Percentiles rank a stretch among this genome's conserved stretches.
Evolutionary conservation across 371 early-diverging fungal species (phyloP).

Genomic region (Zopfochytrium polystomum): DNA sequence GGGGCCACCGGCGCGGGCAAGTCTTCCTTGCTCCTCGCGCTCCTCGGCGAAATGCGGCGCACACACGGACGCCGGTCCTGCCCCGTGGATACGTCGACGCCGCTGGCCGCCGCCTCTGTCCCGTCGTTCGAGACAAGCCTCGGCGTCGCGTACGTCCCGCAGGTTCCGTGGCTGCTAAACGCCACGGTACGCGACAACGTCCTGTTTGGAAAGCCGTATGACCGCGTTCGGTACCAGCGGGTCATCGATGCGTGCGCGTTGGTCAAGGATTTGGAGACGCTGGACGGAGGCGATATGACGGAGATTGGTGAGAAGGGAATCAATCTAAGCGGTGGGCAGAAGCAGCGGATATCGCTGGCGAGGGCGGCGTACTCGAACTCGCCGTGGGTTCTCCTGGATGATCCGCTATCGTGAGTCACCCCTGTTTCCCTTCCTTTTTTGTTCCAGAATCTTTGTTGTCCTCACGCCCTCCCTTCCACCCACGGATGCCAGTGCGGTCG

Average conservation of each 20-base stretch:
- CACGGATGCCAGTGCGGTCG: slow-evolving; percentile 66
- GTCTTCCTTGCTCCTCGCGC: slow-evolving; percentile 52
- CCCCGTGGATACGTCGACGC: slow-evolving; percentile 35
- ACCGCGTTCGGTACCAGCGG: slow-evolving; percentile 23
- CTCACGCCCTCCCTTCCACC: too few species aligned
- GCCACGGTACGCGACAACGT: too few species aligned
- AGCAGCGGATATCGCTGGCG: too few species aligned
- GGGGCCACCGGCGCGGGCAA: slow-evolving; percentile 68
- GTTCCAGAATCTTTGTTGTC: slow-evolving; percentile 15
- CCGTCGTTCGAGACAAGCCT: slow-evolving; percentile 36
- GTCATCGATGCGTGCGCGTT: slow-evolving; percentile 33
- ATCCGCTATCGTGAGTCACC: slow-evolving; percentile 35
- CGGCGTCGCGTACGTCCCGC: too few species aligned
- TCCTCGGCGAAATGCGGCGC: slow-evolving; percentile 63
- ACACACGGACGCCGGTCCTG: slow-evolving; percentile 49
- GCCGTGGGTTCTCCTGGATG: slow-evolving; percentile 12
- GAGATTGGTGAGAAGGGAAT: slow-evolving; percentile 43
- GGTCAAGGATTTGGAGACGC: too few species aligned
- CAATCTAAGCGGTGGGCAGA: too few species aligned
- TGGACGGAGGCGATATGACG: slow-evolving; percentile 37
- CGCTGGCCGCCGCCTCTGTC: slow-evolving; percentile 41
- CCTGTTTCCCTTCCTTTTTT: slow-evolving; percentile 26
- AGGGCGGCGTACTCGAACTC: slow-evolving; percentile 43
- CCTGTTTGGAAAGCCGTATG: slow-evolving; percentile 33
- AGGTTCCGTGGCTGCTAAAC: too few species aligned